A percentile compares a stretch with the other conserved stretches of the same genome.
These are phyloP conservation scores for Aspergillus tanneri DNA, from an alignment of 2,329 filamentous ascomycete species.

Conservation along the genomic window DNA sequence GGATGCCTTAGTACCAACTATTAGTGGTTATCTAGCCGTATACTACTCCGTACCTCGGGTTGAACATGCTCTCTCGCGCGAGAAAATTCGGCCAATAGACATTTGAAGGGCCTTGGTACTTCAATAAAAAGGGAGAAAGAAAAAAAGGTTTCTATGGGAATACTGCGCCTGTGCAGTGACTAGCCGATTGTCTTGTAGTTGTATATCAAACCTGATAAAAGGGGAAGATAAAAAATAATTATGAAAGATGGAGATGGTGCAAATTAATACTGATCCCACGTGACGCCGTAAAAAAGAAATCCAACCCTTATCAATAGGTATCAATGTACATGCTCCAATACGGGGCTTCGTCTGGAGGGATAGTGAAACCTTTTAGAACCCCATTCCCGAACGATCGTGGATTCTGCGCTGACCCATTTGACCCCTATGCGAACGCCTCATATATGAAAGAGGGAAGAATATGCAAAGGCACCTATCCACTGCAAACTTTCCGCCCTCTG, in stretches of 20 bases:
- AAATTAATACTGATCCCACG: slow-evolving; percentile 15
- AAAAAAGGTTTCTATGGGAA: no score
- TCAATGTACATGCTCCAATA: slow-evolving; percentile 27
- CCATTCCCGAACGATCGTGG: no score
- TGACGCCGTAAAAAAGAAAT: slow-evolving; percentile 18
- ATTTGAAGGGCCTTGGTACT: no score
- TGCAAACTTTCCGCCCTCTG: slow-evolving; percentile 5
- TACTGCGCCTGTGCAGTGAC: no score
- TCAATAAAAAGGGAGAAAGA: no score
- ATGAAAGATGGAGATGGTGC: slow-evolving; percentile 9
- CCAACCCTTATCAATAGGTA: slow-evolving; percentile 21
- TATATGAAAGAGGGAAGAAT: slow-evolving; percentile 1
- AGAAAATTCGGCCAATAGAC: no score
- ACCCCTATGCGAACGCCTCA: not conserved
- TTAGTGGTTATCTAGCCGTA: no score
- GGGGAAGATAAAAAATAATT: slow-evolving; percentile 4
- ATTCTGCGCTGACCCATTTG: not conserved
- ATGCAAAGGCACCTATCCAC: slow-evolving; percentile 1
- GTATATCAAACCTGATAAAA: no score
- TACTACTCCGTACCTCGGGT: no score
- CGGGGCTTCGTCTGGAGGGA: not conserved
- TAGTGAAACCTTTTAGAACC: not conserved
- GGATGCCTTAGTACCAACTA: no score
- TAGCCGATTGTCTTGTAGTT: no score
- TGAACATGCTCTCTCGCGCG: no score